Evolutionary conservation across 202 grass and related monocot genomes (phyloP), one percentile per base, ranked within the genome.

Genomic region (Dendrocalamus latiflorus): DNA sequence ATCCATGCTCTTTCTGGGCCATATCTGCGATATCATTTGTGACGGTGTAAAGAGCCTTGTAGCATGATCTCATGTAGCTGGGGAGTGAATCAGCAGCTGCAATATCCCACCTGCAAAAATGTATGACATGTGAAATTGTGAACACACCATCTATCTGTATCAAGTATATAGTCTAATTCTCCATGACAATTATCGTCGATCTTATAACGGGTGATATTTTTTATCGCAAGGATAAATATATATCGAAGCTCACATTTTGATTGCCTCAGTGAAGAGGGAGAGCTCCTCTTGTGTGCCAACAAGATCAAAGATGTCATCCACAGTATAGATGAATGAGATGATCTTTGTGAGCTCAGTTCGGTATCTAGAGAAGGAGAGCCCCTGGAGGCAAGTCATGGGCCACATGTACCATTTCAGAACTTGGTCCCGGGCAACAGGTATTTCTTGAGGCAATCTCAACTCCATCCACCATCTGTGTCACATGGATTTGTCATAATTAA

Each of bases 341-440:
- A n/a, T n/a, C n/a, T n/a, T n/a, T n/a, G n/a, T n/a, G n/a, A n/a
- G n/a, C n/a, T n/a, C n/a, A n/a, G n/a, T n/a, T n/a, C n/a, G n/a
- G n/a, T n/a, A n/a, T 65, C 65, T 77, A 1, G 93, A 97, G 63
- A 77, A 74, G 64, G 83, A 81, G 4, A 48, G 36, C 17, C 65
- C 78, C 22, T 77, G 64, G 4, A 97, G 43, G 5, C 3, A 0
- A 8, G 86, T 75, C 86, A 91, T 71, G 1, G 89, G n/a, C 88
- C 86, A 91, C 30, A 80, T 83, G 73, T 91, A 97, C 84, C 86
- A 93, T 75, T 93, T 97, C 28, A 78, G 13, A 1, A 87, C 7
- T 42, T 97, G 89, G 25, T 91, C 65, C 71, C 90, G 65, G 11
- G 82, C 84, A 83, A n/a, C n/a, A n/a, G n/a, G n/a, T n/a, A n/a